These are phyloP conservation scores for Mycena crocata DNA, from an alignment of 768 basidiomycete genomes.

Conservation along the genomic window DNA sequence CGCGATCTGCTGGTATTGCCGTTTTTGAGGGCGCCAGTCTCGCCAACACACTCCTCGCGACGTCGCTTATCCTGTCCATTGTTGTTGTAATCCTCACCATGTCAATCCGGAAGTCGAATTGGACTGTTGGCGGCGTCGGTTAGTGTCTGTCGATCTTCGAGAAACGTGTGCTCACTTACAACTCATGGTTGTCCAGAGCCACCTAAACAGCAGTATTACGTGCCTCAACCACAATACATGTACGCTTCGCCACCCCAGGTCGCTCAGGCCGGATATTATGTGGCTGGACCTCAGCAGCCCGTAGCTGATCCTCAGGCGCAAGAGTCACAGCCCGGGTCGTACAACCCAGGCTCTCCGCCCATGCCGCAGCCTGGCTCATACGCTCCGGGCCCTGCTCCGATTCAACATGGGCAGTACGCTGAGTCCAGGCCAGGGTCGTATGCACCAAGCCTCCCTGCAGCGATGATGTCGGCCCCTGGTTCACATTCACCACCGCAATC, in stretches of 20 bases:
- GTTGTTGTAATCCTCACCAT: slow-evolving; percentile 11
- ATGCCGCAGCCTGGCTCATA: too few relatives aligned
- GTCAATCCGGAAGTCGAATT: slow-evolving; percentile 6
- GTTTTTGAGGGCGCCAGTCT: slow-evolving; percentile 21
- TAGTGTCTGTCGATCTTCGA: neutral
- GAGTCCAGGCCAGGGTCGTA: neutral
- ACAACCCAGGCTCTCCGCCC: neutral
- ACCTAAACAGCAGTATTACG: slow-evolving; percentile 12
- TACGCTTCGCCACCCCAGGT: slow-evolving; percentile 19
- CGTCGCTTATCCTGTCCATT: slow-evolving; percentile 1
- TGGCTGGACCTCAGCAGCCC: neutral
- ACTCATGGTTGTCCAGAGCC: neutral
- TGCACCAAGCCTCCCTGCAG: neutral
- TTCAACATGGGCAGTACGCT: neutral
- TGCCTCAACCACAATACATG: slow-evolving; percentile 17
- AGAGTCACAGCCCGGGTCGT: neutral
- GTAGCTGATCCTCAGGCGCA: neutral
- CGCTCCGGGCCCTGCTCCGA: too few relatives aligned
- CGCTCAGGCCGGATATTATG: slow-evolving; percentile 16
- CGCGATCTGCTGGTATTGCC: neutral
- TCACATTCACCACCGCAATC: neutral
- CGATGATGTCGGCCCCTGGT: neutral
- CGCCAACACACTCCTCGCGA: slow-evolving; percentile 17
- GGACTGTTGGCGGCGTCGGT: slow-evolving; percentile 18
- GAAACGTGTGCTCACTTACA: neutral